Conservation (phyloP, 495 filamentous ascomycete species). For the Haplographium delicatum region DNA sequence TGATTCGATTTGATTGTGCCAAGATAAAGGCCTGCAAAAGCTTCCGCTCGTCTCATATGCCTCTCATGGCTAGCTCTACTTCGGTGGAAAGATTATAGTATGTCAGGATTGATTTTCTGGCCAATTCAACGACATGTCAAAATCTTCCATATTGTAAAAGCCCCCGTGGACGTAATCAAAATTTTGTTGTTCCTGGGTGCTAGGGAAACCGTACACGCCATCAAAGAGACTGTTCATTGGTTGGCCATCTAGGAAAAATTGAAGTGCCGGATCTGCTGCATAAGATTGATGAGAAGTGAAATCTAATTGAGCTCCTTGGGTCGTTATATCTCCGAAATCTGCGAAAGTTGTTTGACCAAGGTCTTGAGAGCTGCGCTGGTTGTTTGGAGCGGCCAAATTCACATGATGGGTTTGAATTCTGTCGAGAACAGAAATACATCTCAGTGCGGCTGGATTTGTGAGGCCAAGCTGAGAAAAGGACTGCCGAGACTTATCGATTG, state of each 20-base stretch:
- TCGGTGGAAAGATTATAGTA: too few species aligned
- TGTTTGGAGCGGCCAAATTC: not conserved
- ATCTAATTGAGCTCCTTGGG: not conserved
- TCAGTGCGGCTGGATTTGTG: conserved; percentile 11
- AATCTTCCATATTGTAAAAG: conserved; percentile 9
- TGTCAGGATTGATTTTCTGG: not conserved
- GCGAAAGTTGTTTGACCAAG: not conserved
- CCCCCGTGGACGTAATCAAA: conserved; percentile 15
- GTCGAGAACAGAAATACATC: conserved; percentile 20
- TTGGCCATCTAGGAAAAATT: conserved; percentile 12
- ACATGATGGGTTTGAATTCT: conserved; percentile 9
- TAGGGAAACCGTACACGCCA: conserved; percentile 13
- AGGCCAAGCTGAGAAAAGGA: conserved; percentile 8
- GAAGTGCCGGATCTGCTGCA: conserved; percentile 10
- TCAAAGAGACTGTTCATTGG: conserved; percentile 12
- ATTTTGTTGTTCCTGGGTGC: conserved; percentile 10
- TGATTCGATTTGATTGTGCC: too few species aligned
- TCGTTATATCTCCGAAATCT: not conserved
- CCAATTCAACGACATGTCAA: conserved; percentile 8
- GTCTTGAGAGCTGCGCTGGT: not conserved
- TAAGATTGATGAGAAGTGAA: not conserved
- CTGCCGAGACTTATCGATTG: not conserved
- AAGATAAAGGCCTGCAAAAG: too few species aligned
- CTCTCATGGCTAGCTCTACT: too few species aligned
- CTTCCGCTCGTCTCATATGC: too few species aligned